A percentile compares a stretch with the other conserved stretches of the same genome.
Evolutionary conservation across 2,329 filamentous ascomycete species (phyloP).

Genomic region (Xylaria sp.): DNA sequence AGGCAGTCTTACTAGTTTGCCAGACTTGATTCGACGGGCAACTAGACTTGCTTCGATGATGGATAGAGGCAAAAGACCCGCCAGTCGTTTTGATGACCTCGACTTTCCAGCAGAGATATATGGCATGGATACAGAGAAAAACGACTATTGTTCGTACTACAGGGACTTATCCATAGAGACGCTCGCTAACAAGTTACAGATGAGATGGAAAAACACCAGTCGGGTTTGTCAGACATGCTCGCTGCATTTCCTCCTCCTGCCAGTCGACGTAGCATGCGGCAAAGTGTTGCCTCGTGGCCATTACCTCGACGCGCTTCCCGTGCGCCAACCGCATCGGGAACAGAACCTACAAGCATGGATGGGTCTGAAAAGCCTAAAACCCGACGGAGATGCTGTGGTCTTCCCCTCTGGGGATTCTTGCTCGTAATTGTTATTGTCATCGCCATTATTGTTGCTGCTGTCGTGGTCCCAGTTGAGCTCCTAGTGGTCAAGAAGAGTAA

Average conservation of each 20-base stretch:
- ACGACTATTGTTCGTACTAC: conserved; percentile 52
- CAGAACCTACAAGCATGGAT: conserved; percentile 23
- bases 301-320: conserved; percentile 50
- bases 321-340: conserved; percentile 25
- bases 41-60: conserved; percentile 88
- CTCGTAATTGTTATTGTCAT: conserved; percentile 72
- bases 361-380: conserved; percentile 35
- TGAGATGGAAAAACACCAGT: conserved; percentile 57
- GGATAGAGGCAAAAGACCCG: conserved; percentile 78
- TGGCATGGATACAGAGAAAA: conserved; percentile 53
- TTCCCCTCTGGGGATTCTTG: conserved; percentile 82
- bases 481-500: conserved; percentile 61
- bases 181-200: conserved; percentile 43
- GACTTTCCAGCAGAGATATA: conserved; percentile 61
- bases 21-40: conserved; percentile 88
- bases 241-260: conserved; percentile 72
- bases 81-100: conserved; percentile 66
- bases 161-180: neutral
- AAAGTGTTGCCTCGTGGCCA: conserved; percentile 64
- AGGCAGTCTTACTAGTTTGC: conserved; percentile 89
- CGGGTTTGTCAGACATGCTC: conserved; percentile 71
- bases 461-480: conserved; percentile 79
- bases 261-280: conserved; percentile 54
- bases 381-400: conserved; percentile 79
- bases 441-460: conserved; percentile 79